A percentile compares a stretch with the other conserved stretches of the same genome.
These are phyloP conservation scores for Colletotrichum aenigma DNA, from an alignment of 2,329 filamentous ascomycete genomes.

Conservation along the genomic window DNA sequence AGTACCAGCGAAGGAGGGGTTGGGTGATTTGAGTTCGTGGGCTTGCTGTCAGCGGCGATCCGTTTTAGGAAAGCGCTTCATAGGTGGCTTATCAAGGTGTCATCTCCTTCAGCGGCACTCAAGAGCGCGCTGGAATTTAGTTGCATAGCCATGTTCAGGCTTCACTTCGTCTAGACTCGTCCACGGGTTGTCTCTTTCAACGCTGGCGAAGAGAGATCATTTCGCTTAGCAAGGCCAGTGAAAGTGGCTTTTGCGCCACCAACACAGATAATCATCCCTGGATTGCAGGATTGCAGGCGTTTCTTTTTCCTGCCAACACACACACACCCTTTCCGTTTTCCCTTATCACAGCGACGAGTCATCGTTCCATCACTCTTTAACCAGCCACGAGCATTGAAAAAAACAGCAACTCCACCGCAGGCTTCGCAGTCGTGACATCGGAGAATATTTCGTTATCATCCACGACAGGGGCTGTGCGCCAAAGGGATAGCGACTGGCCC, in stretches of 20 bases:
- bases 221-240: background rate
- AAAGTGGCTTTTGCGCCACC: background rate
- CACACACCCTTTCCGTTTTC: background rate
- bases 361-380: background rate
- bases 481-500: background rate
- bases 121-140: background rate
- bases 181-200: background rate
- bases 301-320: background rate
- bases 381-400: background rate
- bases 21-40: background rate
- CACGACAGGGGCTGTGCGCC: background rate
- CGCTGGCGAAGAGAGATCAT: background rate
- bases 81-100: background rate
- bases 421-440: background rate
- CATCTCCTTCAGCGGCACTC: background rate
- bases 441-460: background rate
- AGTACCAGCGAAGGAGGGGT: background rate
- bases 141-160: background rate
- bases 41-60: background rate
- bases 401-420: background rate
- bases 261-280: background rate
- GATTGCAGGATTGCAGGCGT: background rate
- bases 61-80: background rate
- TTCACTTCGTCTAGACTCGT: background rate
- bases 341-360: background rate